These are phyloP conservation scores for Rubia peregrina DNA, from an alignment of 305 asterid species.

Conservation along the genomic window DNA sequence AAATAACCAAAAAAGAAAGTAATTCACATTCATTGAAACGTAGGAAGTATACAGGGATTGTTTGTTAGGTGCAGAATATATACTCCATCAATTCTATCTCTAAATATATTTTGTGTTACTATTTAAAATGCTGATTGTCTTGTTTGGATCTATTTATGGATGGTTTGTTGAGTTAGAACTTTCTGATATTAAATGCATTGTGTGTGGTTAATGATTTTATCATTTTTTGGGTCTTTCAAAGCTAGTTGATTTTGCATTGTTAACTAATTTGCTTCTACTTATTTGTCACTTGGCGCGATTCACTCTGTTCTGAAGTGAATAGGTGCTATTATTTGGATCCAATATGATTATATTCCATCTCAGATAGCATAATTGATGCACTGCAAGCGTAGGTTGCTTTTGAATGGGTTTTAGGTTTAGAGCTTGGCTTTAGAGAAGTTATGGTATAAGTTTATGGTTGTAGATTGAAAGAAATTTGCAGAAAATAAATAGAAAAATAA, in stretches of 20 bases:
- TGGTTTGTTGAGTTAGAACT: not conserved
- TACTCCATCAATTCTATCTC: no score
- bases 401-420: not conserved
- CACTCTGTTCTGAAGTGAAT: not conserved
- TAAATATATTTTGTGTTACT: no score
- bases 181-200: not conserved
- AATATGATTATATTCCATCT: not conserved
- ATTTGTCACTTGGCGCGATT: not conserved
- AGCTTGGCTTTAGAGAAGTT: not conserved
- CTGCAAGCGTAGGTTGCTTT: not conserved
- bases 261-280: not conserved
- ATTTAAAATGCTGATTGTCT: no score
- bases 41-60: no score
- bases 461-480: no score
- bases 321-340: not conserved
- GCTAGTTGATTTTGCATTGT: not conserved
- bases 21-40: no score
- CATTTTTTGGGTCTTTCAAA: not conserved
- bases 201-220: not conserved
- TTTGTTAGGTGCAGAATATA: no score
- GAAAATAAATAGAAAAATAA: no score
- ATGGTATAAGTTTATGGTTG: no score
- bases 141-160: no score
- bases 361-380: not conserved
- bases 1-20: no score